Evolutionary conservation across 768 basidiomycete species (phyloP).

Genomic region (Sporobolomyces roseus): DNA sequence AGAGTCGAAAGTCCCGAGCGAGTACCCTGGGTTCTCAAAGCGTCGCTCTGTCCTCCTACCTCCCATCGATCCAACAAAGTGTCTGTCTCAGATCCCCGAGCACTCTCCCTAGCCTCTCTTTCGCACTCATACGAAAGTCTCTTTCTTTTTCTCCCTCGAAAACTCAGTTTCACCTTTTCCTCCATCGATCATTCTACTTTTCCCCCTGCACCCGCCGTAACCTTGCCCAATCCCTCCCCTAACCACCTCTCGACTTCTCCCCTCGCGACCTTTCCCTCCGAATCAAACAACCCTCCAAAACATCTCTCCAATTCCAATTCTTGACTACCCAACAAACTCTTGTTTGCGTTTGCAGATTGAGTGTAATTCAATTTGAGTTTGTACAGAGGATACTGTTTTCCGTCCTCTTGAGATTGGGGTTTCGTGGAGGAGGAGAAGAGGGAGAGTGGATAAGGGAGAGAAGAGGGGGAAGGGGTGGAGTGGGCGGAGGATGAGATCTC

Average conservation of each 20-base stretch:
- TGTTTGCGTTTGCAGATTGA: conserved; percentile 29
- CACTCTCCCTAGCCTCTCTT: too few relatives aligned
- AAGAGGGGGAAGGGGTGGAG: conserved; percentile 9
- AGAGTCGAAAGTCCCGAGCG: too few relatives aligned
- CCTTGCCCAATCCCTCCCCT: not conserved
- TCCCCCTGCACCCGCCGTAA: conserved; percentile 1
- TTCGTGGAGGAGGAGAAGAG: conserved; percentile 8
- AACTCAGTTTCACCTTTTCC: too few relatives aligned
- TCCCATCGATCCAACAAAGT: not conserved
- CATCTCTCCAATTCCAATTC: not conserved
- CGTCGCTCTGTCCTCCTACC: too few relatives aligned
- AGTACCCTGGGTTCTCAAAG: too few relatives aligned
- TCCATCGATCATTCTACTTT: too few relatives aligned
- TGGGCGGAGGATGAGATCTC: conserved; percentile 22
- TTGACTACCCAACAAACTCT: conserved; percentile 12
- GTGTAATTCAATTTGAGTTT: conserved; percentile 16
- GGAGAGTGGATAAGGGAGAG: conserved; percentile 31
- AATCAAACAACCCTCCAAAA: conserved; percentile 19
- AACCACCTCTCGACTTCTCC: conserved; percentile 15
- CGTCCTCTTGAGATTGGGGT: not conserved
- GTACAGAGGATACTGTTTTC: conserved; percentile 27
- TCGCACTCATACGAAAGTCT: too few relatives aligned
- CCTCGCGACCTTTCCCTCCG: conserved; percentile 8
- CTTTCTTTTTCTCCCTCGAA: too few relatives aligned
- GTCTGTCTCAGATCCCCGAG: too few relatives aligned